Evolutionary conservation across 148 eudicot genomes (phyloP).

Genomic region (Cornus florida): DNA sequence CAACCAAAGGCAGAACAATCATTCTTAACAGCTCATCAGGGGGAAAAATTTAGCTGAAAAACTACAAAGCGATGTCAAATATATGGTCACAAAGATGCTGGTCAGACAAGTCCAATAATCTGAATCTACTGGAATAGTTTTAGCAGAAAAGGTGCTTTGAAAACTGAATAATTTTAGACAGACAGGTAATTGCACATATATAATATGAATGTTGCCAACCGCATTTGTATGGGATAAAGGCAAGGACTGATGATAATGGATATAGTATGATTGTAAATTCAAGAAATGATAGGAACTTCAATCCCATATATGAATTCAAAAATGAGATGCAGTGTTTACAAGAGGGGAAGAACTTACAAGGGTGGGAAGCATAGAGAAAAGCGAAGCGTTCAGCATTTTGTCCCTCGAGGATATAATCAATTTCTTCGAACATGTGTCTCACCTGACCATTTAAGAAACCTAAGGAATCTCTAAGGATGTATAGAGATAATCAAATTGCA

Average conservation of each 20-base stretch:
- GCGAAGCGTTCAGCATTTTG: conserved; percentile 97
- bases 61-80: not conserved
- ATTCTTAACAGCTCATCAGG: not conserved
- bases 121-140: not conserved
- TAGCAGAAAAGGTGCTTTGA: not conserved
- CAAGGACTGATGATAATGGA: not conserved
- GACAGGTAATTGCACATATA: not conserved
- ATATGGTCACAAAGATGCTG: not conserved
- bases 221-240: too few species aligned
- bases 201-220: not conserved
- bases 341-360: conserved; percentile 43
- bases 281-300: not conserved
- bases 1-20: not conserved
- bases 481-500: conserved; percentile 6
- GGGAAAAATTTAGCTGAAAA: not conserved
- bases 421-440: conserved; percentile 99
- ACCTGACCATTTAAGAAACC: conserved; percentile 57
- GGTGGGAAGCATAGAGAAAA: conserved; percentile 55
- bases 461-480: conserved; percentile 9
- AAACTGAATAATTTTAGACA: not conserved
- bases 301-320: not conserved
- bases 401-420: conserved; percentile 95
- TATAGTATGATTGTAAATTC: not conserved
- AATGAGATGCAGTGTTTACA: not conserved
- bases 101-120: not conserved